Evolutionary conservation across 768 basidiomycete species (phyloP), one percentile per base, ranked within the genome.

Genomic region (Lactarius deliciosus): DNA sequence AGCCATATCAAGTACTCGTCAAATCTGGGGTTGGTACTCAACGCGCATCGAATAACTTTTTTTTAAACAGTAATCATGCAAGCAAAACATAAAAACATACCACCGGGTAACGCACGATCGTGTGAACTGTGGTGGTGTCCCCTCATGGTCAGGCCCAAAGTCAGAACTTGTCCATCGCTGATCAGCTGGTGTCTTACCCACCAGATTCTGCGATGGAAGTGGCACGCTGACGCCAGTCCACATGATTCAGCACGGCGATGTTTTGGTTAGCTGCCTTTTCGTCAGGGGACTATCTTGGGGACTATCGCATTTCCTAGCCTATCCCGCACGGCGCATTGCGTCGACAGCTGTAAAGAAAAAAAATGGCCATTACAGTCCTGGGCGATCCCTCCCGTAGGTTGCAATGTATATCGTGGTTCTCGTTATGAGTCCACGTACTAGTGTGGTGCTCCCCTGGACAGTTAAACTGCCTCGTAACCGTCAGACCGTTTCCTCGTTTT

Each of bases 351-450:
- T 8, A 56, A 32, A 16, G 20, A 16, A 28, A 30, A 28, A 32
- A 32, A 6, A 18, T 32, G 4, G 28, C 30, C 9, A 15, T 56
- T n/a, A 32, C 30, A 34, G 30, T 30, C 20, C 10, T 34, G 16
- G 30, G 18, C 3, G 30, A 32, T 56, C 20, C 30, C 16, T 56
- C 18, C 5, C 22, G 30, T n/a, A 3, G 20, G 30, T 22, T 30
- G 30, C 5, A 32, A 1, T 56, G 54, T 22, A 32, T 30, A 32
- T 9, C 16, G 28, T 56, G 16, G 32, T 56, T 18, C 32, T 10
- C 30, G 28, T 20, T 4, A 16, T 10, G 28, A 40, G 41, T 69
- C 83, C 79, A 56, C 76, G 77, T 66, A 76, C 10, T 38, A 0
- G 41, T 18, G 41, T 41, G 15, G 11, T 22, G 22, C 47, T 22